phyloP scores from a whole-genome alignment of 2,329 filamentous ascomycete genomes.

The Gnomoniopsis sp. region DNA sequence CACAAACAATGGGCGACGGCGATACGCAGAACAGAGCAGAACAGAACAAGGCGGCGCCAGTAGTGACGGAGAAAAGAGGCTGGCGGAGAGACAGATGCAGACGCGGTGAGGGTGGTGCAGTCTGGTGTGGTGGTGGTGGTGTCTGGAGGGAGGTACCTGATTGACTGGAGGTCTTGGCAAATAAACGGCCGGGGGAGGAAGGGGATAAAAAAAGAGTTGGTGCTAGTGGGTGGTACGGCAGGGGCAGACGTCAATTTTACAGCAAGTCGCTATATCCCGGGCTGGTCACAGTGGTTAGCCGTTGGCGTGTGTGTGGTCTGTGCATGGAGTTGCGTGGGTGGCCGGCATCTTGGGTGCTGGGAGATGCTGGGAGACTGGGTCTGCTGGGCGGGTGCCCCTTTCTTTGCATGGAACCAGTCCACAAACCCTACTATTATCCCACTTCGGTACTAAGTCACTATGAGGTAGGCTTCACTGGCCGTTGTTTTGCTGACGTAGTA shows the following conservation, averaged over 20 bases:
- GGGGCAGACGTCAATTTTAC: slow-evolving; percentile 7
- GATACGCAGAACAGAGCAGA: not conserved
- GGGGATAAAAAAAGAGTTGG: slow-evolving; percentile 4
- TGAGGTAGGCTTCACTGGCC: not conserved
- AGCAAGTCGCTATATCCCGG: slow-evolving; percentile 1
- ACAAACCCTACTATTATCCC: not conserved
- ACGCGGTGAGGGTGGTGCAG: not conserved
- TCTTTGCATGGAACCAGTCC: not conserved
- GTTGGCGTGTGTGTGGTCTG: not conserved
- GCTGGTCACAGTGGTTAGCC: not conserved
- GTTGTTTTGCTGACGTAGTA: too few relatives aligned
- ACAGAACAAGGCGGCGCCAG: not conserved
- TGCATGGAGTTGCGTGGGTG: not conserved
- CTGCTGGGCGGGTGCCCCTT: not conserved
- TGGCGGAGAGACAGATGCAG: not conserved
- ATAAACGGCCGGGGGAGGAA: not conserved
- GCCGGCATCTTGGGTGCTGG: not conserved
- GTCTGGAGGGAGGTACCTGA: not conserved
- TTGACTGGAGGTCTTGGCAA: too few relatives aligned
- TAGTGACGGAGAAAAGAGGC: not conserved
- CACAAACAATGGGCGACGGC: slow-evolving; percentile 1
- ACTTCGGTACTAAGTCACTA: not conserved
- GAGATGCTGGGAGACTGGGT: not conserved
- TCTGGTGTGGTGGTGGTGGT: not conserved
- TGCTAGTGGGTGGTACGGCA: not conserved